Base-by-base conservation (phyloP, 495 filamentous ascomycete species). In the Penicillium psychrofluorescens region DNA sequence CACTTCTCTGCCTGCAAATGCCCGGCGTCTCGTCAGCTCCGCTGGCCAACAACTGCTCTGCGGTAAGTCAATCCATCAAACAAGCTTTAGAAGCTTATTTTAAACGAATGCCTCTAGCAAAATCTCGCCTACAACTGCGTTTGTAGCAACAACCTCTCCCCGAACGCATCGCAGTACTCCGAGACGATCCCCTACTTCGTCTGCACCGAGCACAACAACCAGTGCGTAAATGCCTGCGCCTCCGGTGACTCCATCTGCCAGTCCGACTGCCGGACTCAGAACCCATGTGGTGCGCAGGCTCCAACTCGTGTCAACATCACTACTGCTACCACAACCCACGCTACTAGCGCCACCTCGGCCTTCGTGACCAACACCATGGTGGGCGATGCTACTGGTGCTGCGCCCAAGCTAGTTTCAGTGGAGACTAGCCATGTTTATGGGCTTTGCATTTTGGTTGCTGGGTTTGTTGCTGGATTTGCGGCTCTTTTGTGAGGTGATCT, bases 111-210 rank as follows among this genome's bases (percentile, higher is more conserved):
- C 12, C 8, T 22, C 28, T 45, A 92, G 87, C 61, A 75, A 51
- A 74, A 75, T 4, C 74, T 95, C 29, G 63, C 51, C 34, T 95
- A 85, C 66, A 57, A 63, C 49, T 95, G 90, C 56, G 63, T 88
- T 54, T 95, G 90, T 72, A 74, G 68, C 57, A 84, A 91, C 67
- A 75, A 77, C 52, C 54, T 69, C 48, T 63, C 74, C 32, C 90
- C 90, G 49, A 94, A 95, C 59, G 64, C 85, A 15, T 77, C 84
- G 51, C 75, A 95, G 60, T 95, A 86, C 75, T 85, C 85, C 14
- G 77, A 85, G 56, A 95, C 90, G 6, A 76, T 95, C 28, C 87
- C 90, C 7, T 95, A 84, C 76, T 90, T 80, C 67, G 71, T 83
- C 49, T 95, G 90, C 76, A 78, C 76, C 11, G 75, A 84, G 59